Evolutionary conservation across 331 rosid species (phyloP), one percentile per base, ranked within the genome.

Genomic region (Saraca asoca): DNA sequence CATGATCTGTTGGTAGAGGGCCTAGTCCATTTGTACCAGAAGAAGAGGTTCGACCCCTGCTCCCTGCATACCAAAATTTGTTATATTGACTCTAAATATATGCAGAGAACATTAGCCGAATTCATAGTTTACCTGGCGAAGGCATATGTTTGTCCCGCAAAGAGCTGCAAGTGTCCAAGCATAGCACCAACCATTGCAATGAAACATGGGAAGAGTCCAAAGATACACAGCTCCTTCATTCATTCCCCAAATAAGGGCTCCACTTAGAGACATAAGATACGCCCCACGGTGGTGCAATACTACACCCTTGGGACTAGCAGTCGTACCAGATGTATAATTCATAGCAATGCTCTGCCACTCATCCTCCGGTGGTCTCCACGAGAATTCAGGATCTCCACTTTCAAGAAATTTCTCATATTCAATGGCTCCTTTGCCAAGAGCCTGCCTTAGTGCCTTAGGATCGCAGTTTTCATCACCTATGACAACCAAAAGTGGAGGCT

Each of bases 151-250:
- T 0, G 96, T 87, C 0, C 98, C 98, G 0, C 98, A 96, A 0
- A 95, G 89, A 0, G 98, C 98, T 0, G 96, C 98, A 9, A 87
- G 77, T 0, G 95, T 96, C 96, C 98, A 92, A 0, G 95, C 79
- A 80, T 89, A 89, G 12, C 91, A 85, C 98, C 98, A 92, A 0
- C 98, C 98, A 15, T 92, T 92, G 62, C 98, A 92, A n/a, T 92
- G 98, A 76, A 92, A 92, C 96, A 92, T 89, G 0, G 98, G 96
- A 0, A 92, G 89, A 3, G 94, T 87, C 98, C 98, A 92, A 0
- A 92, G 74, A 31, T 89, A 89, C 0, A 89, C 88, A 0, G 98
- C 94, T 10, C 79, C 83, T 7, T 44, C 58, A 5, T 83, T 79
- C 91, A 92, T 85, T 54, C 87, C 94, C 96, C 87, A 87, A 0